Evolutionary conservation across 257 asterid species (phyloP).

Genomic region (Nicotiana paniculata): DNA sequence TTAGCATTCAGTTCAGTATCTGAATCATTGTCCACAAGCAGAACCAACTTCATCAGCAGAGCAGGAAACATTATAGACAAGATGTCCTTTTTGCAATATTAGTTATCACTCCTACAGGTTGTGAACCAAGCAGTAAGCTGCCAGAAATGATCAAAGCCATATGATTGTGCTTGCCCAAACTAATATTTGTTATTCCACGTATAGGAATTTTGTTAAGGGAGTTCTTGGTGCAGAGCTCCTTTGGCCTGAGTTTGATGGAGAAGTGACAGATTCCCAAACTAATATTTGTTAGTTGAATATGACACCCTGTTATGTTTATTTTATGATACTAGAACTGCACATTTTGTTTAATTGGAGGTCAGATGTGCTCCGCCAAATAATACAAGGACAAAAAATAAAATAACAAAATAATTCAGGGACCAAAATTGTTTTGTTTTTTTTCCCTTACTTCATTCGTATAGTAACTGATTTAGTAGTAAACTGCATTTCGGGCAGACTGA

Average conservation of each 20-base stretch:
- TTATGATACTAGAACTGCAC: neutral
- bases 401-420: neutral
- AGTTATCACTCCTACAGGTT: constrained; percentile 30
- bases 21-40: constrained; percentile 28
- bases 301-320: neutral
- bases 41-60: constrained; percentile 22
- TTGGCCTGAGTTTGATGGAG: neutral
- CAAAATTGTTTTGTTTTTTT: neutral
- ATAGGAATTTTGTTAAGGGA: neutral
- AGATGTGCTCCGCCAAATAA: neutral
- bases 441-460: neutral
- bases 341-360: neutral
- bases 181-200: neutral
- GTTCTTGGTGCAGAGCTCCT: neutral
- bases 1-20: constrained; percentile 16
- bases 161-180: constrained; percentile 3
- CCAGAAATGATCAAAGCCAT: constrained; percentile 30
- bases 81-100: constrained; percentile 43
- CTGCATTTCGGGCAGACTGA: constrained; percentile 50
- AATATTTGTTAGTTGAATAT: neutral
- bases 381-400: neutral
- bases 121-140: constrained; percentile 33
- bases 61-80: constrained; percentile 38
- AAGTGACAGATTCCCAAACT: neutral
- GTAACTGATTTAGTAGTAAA: constrained; percentile 2